Evolutionary conservation across 1,284 basidiomycete genomes (phyloP).

Genomic region (Irpex lacteus): DNA sequence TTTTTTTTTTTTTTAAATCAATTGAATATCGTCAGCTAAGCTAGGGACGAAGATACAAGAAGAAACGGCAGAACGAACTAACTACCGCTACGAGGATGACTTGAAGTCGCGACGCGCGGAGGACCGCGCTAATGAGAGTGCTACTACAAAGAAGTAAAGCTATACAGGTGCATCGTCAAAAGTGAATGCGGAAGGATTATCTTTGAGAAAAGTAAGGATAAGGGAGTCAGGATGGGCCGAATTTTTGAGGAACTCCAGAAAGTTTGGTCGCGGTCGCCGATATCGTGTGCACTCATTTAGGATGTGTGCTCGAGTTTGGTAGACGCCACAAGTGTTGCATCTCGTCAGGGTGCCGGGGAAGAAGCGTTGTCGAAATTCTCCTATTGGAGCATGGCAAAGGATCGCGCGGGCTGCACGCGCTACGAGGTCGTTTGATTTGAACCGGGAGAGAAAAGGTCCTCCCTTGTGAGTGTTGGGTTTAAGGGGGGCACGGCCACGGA

Average conservation of each 20-base stretch:
- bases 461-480: background rate
- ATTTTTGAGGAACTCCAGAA: background rate
- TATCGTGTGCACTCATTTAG: background rate
- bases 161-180: background rate
- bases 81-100: no score
- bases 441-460: background rate
- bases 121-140: no score
- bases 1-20: no score
- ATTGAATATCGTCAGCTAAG: no score
- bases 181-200: background rate
- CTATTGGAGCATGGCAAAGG: background rate
- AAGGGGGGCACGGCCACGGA: background rate
- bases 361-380: background rate
- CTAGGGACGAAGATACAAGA: no score
- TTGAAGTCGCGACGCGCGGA: no score
- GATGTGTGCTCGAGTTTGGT: background rate
- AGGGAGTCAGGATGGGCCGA: background rate
- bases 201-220: background rate
- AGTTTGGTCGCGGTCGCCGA: background rate
- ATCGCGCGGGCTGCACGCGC: background rate
- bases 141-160: no score
- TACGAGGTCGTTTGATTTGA: background rate
- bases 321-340: background rate
- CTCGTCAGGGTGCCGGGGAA: background rate
- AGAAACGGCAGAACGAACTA: no score